Percentiles rank a stretch among this genome's conserved stretches.
phyloP scores from a whole-genome alignment of 2,329 filamentous ascomycete genomes.

The Alternaria rosae region DNA sequence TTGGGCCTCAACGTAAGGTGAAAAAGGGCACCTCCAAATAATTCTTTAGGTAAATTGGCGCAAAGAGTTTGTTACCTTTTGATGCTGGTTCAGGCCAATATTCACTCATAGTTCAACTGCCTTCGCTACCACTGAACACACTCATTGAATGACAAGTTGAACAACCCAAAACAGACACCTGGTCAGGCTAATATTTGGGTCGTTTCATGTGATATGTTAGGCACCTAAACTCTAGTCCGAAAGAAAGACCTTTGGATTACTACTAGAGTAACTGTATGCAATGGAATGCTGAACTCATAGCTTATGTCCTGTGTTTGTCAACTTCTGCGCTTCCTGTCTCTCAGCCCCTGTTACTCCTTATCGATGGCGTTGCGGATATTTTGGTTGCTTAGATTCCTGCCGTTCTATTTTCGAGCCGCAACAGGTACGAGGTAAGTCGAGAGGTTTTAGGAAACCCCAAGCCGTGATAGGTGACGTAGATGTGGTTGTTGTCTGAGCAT shows the following conservation, averaged over 20 bases:
- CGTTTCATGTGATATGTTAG: no score
- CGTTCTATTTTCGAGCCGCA: not conserved
- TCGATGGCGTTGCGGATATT: fast-evolving
- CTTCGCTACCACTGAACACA: no score
- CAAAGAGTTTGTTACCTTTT: fast-evolving
- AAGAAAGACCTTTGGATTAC: not conserved
- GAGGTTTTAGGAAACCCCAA: not conserved
- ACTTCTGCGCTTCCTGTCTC: not conserved
- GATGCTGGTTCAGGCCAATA: not conserved
- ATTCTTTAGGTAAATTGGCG: no score
- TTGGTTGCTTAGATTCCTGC: not conserved
- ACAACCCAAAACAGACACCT: no score
- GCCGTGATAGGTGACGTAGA: no score
- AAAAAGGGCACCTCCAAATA: not conserved
- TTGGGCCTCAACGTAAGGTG: fast-evolving
- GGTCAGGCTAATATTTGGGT: no score
- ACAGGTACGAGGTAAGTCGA: not conserved
- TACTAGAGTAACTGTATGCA: not conserved
- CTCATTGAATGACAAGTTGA: no score
- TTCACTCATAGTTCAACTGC: no score
- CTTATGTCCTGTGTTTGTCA: not conserved
- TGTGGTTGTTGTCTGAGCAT: not conserved
- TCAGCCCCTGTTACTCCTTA: not conserved
- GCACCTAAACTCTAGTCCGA: not conserved
- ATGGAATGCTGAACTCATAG: not conserved